These are phyloP conservation scores for Aquilaria yunnanensis DNA, from an alignment of 345 rosid genomes.

Conservation along the genomic window DNA sequence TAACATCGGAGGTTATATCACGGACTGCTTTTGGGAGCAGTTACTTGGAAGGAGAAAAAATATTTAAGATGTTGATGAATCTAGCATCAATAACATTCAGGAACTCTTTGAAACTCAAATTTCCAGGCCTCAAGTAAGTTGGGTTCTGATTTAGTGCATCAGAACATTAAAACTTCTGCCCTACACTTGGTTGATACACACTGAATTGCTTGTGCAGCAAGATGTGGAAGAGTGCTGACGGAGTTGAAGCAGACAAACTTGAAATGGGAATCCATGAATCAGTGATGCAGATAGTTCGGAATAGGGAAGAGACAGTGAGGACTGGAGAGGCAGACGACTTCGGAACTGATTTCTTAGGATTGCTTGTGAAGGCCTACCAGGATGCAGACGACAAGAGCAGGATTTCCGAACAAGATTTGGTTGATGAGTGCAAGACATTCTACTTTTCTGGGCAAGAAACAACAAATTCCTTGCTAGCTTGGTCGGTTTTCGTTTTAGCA, in stretches of 20 bases:
- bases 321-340: constrained; percentile 10
- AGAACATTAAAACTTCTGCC: no score
- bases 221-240: neutral
- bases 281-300: constrained; percentile 5
- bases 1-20: constrained; percentile 42
- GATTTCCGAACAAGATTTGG: constrained; percentile 1
- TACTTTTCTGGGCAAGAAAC: constrained; percentile 21
- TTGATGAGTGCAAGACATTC: constrained; percentile 45
- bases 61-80: constrained; percentile 29
- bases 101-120: constrained; percentile 11
- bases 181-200: no score
- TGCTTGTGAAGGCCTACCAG: constrained; percentile 13
- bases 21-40: constrained; percentile 47
- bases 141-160: no score
- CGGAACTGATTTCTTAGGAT: constrained; percentile 29
- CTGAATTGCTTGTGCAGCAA: constrained; percentile 4
- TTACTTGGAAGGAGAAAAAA: constrained; percentile 33
- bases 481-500: constrained; percentile 13
- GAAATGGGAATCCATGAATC: neutral
- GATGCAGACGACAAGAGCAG: neutral
- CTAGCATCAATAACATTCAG: constrained; percentile 8
- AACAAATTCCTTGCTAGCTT: constrained; percentile 6
- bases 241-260: constrained; percentile 1
- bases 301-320: constrained; percentile 1
- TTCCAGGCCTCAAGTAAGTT: constrained; percentile 29